A percentile compares a stretch with the other conserved stretches of the same genome.
Conservation (phyloP, 75 land plant genomes). For the Pseudotsuga menziesii region DNA sequence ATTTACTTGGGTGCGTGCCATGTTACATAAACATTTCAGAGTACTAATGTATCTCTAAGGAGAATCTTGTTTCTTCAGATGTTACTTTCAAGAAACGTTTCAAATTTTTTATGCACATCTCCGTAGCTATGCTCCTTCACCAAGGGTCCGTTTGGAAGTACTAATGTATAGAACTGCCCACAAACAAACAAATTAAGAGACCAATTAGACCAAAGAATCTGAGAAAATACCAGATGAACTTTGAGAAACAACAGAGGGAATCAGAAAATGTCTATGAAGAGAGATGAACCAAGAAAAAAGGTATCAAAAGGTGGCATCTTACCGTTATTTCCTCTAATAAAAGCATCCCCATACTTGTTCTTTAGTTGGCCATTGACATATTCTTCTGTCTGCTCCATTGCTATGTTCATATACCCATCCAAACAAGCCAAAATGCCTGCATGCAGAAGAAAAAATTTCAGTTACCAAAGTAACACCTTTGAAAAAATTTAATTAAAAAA, state of each 20-base stretch:
- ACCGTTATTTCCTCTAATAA: slow-evolving; percentile 98
- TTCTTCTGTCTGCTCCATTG: slow-evolving; percentile 99
- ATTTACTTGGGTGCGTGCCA: no score
- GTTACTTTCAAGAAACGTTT: neutral
- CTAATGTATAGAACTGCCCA: slow-evolving; percentile 83
- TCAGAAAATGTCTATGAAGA: neutral
- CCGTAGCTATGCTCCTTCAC: slow-evolving; percentile 42
- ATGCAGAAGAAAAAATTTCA: neutral
- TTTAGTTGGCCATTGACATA: slow-evolving; percentile 98
- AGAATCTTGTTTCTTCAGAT: neutral
- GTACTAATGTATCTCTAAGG: neutral
- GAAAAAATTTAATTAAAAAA: neutral
- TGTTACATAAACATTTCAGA: neutral
- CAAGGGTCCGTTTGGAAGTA: slow-evolving; percentile 78
- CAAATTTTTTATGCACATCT: neutral
- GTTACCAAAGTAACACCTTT: neutral
- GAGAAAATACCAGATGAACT: slow-evolving; percentile 1
- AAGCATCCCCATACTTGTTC: slow-evolving; percentile 99
- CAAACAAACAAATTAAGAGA: slow-evolving; percentile 16
- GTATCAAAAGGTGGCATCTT: slow-evolving; percentile 13
- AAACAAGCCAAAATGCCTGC: slow-evolving; percentile 94
- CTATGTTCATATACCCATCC: slow-evolving; percentile 98
- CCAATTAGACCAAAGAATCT: neutral
- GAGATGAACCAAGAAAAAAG: neutral
- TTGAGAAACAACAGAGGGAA: neutral